Evolutionary conservation across 2,329 filamentous ascomycete species (phyloP).

Genomic region (Eurotiales sp.): DNA sequence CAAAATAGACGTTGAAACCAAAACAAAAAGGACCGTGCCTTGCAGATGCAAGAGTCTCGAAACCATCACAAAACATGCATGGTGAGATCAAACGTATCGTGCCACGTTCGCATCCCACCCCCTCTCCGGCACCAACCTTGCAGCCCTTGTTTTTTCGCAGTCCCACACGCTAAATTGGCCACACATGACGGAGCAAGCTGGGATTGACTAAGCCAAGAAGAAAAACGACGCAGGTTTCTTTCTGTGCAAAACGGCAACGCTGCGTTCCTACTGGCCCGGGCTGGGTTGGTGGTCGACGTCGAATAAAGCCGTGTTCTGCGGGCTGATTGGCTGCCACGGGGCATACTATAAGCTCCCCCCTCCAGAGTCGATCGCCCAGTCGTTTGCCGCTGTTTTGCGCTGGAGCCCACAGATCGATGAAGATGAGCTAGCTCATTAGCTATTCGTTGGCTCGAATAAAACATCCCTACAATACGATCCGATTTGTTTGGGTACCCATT

Average conservation of each 20-base stretch:
- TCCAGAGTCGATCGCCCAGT: conserved; percentile 8
- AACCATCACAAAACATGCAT: background rate
- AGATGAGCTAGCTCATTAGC: no score
- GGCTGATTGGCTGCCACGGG: conserved; percentile 4
- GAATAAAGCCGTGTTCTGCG: background rate
- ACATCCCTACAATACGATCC: background rate
- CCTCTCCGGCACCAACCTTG: no score
- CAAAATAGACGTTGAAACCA: background rate
- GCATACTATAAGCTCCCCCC: no score
- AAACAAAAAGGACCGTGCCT: background rate
- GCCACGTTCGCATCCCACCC: background rate
- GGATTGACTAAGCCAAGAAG: no score
- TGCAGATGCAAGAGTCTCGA: background rate
- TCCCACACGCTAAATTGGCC: background rate
- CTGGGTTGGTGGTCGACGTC: conserved; percentile 1
- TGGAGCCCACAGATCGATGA: background rate
- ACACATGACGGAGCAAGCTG: no score
- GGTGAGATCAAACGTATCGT: background rate
- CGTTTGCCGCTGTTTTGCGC: no score
- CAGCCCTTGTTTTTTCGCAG: background rate
- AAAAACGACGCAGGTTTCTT: background rate
- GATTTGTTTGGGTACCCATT: background rate
- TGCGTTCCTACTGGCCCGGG: background rate
- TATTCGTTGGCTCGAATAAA: background rate
- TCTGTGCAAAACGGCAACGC: background rate